Evolutionary conservation across 1,284 basidiomycete species (phyloP).

Genomic region (Albatrellus sp.): DNA sequence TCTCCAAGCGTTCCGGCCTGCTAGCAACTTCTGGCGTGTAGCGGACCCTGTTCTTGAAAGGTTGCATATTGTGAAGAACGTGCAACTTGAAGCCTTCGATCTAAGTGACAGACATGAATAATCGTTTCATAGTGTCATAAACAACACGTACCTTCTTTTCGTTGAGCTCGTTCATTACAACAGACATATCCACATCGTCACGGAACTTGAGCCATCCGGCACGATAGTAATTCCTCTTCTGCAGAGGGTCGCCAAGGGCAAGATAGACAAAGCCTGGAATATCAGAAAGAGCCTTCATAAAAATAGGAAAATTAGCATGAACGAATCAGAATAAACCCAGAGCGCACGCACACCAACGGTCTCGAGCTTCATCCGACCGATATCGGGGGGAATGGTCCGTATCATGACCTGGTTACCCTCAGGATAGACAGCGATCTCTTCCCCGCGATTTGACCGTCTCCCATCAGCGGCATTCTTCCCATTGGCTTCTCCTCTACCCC

Average conservation of each 20-base stretch:
- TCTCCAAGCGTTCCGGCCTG: slow-evolving; percentile 63
- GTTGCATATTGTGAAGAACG: slow-evolving; percentile 70
- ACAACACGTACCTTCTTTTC: slow-evolving; percentile 63
- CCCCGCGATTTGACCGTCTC: slow-evolving; percentile 42
- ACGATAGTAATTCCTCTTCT: slow-evolving; percentile 84
- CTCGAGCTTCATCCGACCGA: slow-evolving; percentile 78
- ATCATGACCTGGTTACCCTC: slow-evolving; percentile 88
- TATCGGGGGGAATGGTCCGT: slow-evolving; percentile 84
- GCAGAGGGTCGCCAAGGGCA: slow-evolving; percentile 80
- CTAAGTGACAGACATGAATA: slow-evolving; percentile 26
- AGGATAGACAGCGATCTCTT: slow-evolving; percentile 65
- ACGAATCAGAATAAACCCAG: slow-evolving; percentile 6
- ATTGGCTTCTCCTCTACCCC: slow-evolving; percentile 40
- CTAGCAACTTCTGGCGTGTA: slow-evolving; percentile 74
- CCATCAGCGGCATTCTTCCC: slow-evolving; percentile 36
- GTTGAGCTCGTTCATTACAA: slow-evolving; percentile 59
- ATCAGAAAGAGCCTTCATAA: slow-evolving; percentile 46
- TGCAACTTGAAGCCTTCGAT: slow-evolving; percentile 90
- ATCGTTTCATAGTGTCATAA: background rate
- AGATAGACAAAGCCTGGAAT: slow-evolving; percentile 68
- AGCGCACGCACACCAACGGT: slow-evolving; percentile 40
- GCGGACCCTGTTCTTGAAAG: slow-evolving; percentile 68
- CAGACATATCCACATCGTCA: slow-evolving; percentile 71
- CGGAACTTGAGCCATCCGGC: slow-evolving; percentile 84
- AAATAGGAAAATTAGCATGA: slow-evolving; percentile 2